A percentile compares a stretch with the other conserved stretches of the same genome.
These are phyloP conservation scores for Singerocomus inundabilis DNA, from an alignment of 1,284 basidiomycete species.

Conservation along the genomic window DNA sequence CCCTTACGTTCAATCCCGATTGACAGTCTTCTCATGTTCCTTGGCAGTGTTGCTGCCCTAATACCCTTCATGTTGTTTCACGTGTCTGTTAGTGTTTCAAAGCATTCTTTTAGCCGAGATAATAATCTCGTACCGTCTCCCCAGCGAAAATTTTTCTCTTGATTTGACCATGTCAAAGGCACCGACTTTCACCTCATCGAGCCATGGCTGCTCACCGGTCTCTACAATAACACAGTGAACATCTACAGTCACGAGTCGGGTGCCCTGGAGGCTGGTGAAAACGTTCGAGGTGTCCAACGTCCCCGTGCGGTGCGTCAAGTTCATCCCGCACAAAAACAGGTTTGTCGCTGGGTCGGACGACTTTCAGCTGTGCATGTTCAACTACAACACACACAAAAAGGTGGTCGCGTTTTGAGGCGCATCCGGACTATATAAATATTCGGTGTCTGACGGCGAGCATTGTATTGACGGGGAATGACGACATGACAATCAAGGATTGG, in stretches of 20 bases:
- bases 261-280: constrained; percentile 70
- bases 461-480: constrained; percentile 95
- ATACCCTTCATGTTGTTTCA: constrained; percentile 22
- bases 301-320: constrained; percentile 94
- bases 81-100: constrained; percentile 39
- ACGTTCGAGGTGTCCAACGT: constrained; percentile 98
- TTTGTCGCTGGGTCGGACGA: constrained; percentile 96
- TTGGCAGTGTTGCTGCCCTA: too few species aligned
- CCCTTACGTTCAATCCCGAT: too few species aligned
- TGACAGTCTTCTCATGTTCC: too few species aligned
- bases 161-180: constrained; percentile 96
- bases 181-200: constrained; percentile 98
- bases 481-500: constrained; percentile 99
- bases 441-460: constrained; percentile 89
- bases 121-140: neutral
- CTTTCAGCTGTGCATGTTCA: constrained; percentile 97
- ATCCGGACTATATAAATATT: constrained; percentile 89
- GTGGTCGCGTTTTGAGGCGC: constrained; percentile 91
- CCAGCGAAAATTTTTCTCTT: constrained; percentile 88
- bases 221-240: constrained; percentile 96
- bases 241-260: constrained; percentile 98
- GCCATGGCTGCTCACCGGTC: constrained; percentile 81
- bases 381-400: constrained; percentile 99
- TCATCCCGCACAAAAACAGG: constrained; percentile 99
- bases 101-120: neutral